A percentile compares a stretch with the other conserved stretches of the same genome.
Evolutionary conservation across 495 filamentous ascomycete genomes (phyloP).

Genomic region (Penicillium crystallinum): DNA sequence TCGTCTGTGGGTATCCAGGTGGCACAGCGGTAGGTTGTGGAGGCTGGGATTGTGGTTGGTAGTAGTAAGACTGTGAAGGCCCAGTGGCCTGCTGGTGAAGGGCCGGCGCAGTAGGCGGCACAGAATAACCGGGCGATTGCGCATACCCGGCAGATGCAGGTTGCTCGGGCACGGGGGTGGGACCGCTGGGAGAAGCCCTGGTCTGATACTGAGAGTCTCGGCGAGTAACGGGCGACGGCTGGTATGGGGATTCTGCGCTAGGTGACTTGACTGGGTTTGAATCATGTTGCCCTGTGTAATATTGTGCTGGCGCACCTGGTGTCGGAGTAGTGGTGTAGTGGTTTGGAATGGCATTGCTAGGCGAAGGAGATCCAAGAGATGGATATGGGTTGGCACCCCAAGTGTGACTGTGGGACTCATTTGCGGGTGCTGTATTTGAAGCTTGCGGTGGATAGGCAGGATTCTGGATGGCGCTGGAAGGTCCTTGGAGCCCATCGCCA

Average conservation of each 20-base stretch:
- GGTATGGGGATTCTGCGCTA: conserved; percentile 21
- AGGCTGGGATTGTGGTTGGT: conserved; percentile 20
- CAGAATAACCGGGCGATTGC: conserved; percentile 30
- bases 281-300: conserved; percentile 28
- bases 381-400: conserved; percentile 31
- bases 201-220: conserved; percentile 33
- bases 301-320: conserved; percentile 22
- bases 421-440: conserved; percentile 21
- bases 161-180: conserved; percentile 25
- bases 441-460: conserved; percentile 22
- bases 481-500: conserved; percentile 13
- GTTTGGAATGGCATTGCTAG: conserved; percentile 14
- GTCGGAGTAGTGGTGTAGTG: conserved; percentile 14
- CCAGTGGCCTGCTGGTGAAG: conserved; percentile 27
- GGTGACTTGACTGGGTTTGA: conserved; percentile 18
- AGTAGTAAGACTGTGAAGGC: conserved; percentile 36
- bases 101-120: conserved; percentile 18
- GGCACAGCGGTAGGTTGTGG: conserved; percentile 36
- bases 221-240: conserved; percentile 26
- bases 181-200: conserved; percentile 13
- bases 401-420: conserved; percentile 14
- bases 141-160: conserved; percentile 21
- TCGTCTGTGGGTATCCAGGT: conserved; percentile 34
- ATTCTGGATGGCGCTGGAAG: conserved; percentile 20
- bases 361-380: conserved; percentile 27